Percentiles rank a stretch among this genome's conserved stretches.
Conservation (phyloP, 805 yeast species). For the Zygotorulaspora florentina region DNA sequence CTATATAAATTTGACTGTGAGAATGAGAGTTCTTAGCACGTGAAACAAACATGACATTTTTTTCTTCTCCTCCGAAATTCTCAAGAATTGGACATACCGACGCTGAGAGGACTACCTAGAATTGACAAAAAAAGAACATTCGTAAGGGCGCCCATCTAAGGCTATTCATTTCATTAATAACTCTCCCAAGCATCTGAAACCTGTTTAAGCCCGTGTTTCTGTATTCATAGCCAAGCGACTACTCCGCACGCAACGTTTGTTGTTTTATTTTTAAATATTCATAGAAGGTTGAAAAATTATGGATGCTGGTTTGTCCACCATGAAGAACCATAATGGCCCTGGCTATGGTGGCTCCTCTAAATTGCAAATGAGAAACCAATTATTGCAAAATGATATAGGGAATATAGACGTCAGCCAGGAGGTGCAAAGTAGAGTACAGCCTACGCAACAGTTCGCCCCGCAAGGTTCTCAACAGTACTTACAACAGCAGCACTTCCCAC, state of each 20-base stretch:
- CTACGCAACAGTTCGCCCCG: conserved; percentile 10
- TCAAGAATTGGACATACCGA: background rate
- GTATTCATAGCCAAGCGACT: background rate
- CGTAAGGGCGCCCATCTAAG: background rate
- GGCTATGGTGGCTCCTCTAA: conserved; percentile 1
- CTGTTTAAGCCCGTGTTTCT: too few species aligned
- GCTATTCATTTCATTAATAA: background rate
- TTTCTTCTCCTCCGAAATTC: background rate
- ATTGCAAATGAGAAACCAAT: conserved; percentile 32
- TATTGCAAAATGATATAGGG: conserved; percentile 40
- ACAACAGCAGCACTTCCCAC: conserved; percentile 4
- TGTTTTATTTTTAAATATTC: background rate
- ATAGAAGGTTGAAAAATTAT: conserved; percentile 11
- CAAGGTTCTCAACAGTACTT: conserved; percentile 10
- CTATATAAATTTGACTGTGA: background rate
- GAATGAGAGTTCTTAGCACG: background rate
- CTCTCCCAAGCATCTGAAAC: background rate
- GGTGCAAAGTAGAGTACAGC: conserved; percentile 27
- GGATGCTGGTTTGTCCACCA: conserved; percentile 36
- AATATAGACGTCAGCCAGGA: conserved; percentile 45
- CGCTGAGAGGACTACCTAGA: background rate
- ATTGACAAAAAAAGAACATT: background rate
- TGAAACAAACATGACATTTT: background rate
- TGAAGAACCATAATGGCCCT: conserved; percentile 10
- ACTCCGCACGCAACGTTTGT: background rate